Evolutionary conservation across 805 yeast species (phyloP).

Genomic region (Zygotorulaspora chibaensis): DNA sequence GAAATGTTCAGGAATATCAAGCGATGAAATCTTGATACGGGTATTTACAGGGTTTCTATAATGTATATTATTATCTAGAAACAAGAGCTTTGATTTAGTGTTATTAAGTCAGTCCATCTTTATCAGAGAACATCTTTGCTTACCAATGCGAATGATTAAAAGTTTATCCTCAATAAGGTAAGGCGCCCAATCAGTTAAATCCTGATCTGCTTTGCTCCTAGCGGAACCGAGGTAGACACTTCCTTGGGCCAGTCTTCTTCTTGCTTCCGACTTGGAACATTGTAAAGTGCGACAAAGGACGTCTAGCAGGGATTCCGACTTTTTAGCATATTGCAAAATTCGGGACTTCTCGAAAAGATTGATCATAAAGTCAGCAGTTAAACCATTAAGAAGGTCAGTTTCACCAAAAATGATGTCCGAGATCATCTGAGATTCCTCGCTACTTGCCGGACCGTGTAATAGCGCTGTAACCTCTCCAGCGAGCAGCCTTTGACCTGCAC

Average conservation of each 20-base stretch:
- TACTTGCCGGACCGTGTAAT: constrained; percentile 77
- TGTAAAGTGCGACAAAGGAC: constrained; percentile 47
- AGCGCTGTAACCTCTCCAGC: constrained; percentile 85
- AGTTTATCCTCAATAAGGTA: constrained; percentile 57
- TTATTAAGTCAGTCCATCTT: constrained; percentile 26
- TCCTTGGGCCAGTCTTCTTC: constrained; percentile 60
- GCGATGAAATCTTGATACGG: constrained; percentile 5
- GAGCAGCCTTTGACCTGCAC: constrained; percentile 70
- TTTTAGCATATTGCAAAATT: constrained; percentile 19
- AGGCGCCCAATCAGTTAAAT: constrained; percentile 45
- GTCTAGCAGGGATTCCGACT: constrained; percentile 42
- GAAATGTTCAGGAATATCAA: constrained; percentile 32
- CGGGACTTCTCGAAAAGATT: constrained; percentile 21
- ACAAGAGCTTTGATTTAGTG: background rate
- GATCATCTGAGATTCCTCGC: constrained; percentile 60
- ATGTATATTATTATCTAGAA: constrained; percentile 6
- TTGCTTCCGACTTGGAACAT: constrained; percentile 54
- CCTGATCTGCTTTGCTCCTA: constrained; percentile 49
- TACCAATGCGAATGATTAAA: constrained; percentile 70
- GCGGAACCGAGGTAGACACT: constrained; percentile 68
- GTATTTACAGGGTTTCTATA: constrained; percentile 9
- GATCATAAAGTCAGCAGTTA: constrained; percentile 15
- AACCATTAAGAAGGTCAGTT: background rate
- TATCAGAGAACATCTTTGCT: constrained; percentile 59
- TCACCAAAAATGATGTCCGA: constrained; percentile 57